Evolutionary conservation across 2,329 filamentous ascomycete species (phyloP).

Genomic region (Colletotrichum horii): DNA sequence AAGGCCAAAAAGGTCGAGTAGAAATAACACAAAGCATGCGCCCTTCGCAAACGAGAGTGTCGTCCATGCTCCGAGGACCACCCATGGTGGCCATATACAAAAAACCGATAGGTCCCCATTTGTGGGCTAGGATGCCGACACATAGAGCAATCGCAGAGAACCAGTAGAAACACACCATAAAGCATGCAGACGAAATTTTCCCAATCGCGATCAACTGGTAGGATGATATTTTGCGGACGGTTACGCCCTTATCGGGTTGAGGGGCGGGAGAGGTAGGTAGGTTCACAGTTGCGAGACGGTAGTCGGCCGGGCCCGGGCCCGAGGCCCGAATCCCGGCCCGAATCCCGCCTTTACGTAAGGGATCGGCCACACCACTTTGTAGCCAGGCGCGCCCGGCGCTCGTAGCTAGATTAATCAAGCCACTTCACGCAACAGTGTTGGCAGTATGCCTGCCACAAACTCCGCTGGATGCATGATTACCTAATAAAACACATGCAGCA

Average conservation of each 20-base stretch:
- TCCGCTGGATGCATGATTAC: too few relatives aligned
- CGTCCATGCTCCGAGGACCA: background rate
- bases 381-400: too few relatives aligned
- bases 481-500: too few relatives aligned
- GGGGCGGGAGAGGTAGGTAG: background rate
- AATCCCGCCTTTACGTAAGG: too few relatives aligned
- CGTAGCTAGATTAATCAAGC: too few relatives aligned
- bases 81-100: background rate
- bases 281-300: too few relatives aligned
- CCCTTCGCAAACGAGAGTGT: background rate
- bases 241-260: background rate
- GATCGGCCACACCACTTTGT: too few relatives aligned
- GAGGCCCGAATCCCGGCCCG: too few relatives aligned
- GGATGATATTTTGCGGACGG: background rate
- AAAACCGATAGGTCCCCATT: background rate
- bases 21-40: background rate
- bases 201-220: background rate
- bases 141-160: too few relatives aligned
- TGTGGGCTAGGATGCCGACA: background rate
- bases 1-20: constrained; percentile 32
- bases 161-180: background rate
- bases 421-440: too few relatives aligned
- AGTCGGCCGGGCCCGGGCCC: too few relatives aligned
- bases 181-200: background rate
- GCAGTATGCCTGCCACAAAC: too few relatives aligned